A percentile compares a stretch with the other conserved stretches of the same genome.
Evolutionary conservation across 257 asterid species (phyloP).

Genomic region (Nicotiana knightiana): DNA sequence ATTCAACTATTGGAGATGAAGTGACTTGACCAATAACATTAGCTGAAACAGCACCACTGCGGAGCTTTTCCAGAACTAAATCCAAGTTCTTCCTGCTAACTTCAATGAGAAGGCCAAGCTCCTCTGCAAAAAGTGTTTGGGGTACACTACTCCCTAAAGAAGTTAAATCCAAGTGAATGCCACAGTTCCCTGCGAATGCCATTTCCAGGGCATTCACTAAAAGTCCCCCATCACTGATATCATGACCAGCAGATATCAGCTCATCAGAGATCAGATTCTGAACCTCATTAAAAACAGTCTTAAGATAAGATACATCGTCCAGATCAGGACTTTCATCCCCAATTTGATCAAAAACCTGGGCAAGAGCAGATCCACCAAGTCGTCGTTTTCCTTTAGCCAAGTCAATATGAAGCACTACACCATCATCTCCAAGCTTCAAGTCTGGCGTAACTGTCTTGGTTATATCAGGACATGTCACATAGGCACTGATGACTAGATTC

Average conservation of each 20-base stretch:
- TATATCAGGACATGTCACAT: slow-evolving; percentile 89
- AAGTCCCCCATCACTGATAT: slow-evolving; percentile 91
- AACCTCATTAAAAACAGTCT: slow-evolving; percentile 62
- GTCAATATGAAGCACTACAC: slow-evolving; percentile 77
- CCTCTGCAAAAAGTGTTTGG: slow-evolving; percentile 77
- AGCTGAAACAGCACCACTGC: slow-evolving; percentile 38
- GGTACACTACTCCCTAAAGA: slow-evolving; percentile 30
- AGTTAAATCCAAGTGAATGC: slow-evolving; percentile 49
- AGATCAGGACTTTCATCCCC: slow-evolving; percentile 88
- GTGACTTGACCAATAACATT: slow-evolving; percentile 66
- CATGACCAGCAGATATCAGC: slow-evolving; percentile 87
- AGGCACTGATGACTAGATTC: slow-evolving; percentile 81
- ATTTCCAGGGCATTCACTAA: slow-evolving; percentile 73
- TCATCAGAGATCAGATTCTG: slow-evolving; percentile 65
- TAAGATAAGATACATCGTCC: slow-evolving; percentile 69
- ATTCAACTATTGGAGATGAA: slow-evolving; percentile 35
- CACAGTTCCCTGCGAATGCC: slow-evolving; percentile 95
- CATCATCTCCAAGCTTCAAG: slow-evolving; percentile 78
- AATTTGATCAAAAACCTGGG: slow-evolving; percentile 82
- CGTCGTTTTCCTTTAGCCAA: slow-evolving; percentile 78
- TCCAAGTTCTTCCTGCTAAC: slow-evolving; percentile 43
- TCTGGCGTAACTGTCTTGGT: slow-evolving; percentile 89
- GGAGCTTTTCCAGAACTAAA: slow-evolving; percentile 39
- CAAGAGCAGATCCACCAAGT: slow-evolving; percentile 91
- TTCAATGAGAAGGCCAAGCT: slow-evolving; percentile 79